Evolutionary conservation across 192 early-diverging fungal species (phyloP).

Genomic region (Coemansia nantahalensis): DNA sequence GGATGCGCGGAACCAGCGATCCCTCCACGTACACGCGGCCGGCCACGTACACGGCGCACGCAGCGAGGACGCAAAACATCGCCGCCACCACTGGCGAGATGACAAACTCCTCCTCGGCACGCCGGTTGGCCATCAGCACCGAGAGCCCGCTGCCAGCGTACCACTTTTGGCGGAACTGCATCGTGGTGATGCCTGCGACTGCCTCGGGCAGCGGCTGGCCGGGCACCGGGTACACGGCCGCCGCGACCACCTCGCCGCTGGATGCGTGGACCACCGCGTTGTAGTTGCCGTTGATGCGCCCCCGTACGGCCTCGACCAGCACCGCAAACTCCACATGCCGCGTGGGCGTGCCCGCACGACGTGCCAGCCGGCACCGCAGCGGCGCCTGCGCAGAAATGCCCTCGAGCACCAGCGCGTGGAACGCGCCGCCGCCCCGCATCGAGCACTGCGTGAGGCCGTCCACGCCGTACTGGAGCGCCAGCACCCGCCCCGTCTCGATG

Average conservation of each 20-base stretch:
- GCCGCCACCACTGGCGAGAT: slow-evolving; percentile 46
- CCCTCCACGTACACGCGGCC: slow-evolving; percentile 52
- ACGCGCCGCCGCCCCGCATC: slow-evolving; percentile 19
- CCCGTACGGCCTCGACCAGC: slow-evolving; percentile 6
- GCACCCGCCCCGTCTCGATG: slow-evolving; percentile 23
- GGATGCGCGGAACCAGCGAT: slow-evolving; percentile 31
- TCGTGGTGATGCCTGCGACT: slow-evolving; percentile 38
- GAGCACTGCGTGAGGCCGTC: slow-evolving; percentile 43
- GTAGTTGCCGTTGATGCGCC: slow-evolving; percentile 30
- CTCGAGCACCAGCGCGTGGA: slow-evolving; percentile 18
- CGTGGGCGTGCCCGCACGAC: slow-evolving; percentile 10
- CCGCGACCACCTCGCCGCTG: slow-evolving; percentile 26
- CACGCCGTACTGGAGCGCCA: slow-evolving; percentile 30
- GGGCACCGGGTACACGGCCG: slow-evolving; percentile 33
- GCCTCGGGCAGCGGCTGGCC: slow-evolving; percentile 35
- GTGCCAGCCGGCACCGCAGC: slow-evolving; percentile 31
- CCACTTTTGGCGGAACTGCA: slow-evolving; percentile 45
- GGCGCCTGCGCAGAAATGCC: slow-evolving; percentile 6
- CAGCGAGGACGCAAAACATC: slow-evolving; percentile 51
- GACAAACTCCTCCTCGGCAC: slow-evolving; percentile 43
- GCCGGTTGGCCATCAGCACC: slow-evolving; percentile 42
- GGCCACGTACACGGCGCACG: slow-evolving; percentile 42
- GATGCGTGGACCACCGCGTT: slow-evolving; percentile 41
- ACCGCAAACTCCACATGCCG: slow-evolving; percentile 21
- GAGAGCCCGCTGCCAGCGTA: slow-evolving; percentile 34